These are phyloP conservation scores for Pleurotus sapidus DNA, from an alignment of 768 basidiomycete genomes.

Conservation along the genomic window DNA sequence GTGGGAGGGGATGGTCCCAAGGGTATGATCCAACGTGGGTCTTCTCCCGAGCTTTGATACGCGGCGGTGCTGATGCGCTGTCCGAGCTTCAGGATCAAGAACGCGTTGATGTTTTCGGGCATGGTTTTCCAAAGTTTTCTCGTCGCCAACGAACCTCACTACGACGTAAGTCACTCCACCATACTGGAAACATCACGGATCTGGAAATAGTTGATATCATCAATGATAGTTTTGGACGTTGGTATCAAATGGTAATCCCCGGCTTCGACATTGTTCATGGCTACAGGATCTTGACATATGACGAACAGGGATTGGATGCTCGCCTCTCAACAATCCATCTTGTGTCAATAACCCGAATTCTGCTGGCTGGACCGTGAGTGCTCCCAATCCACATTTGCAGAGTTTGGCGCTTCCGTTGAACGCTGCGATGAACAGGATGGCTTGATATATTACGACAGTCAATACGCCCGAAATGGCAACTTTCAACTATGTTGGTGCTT, in stretches of 20 bases:
- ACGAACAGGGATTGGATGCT: slow-evolving; percentile 34
- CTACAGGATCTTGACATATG: no score
- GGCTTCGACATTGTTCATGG: no score
- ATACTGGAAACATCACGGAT: neutral
- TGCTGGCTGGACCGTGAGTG: slow-evolving; percentile 38
- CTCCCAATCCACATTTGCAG: neutral
- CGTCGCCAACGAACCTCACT: slow-evolving; percentile 32
- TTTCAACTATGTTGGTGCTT: slow-evolving; percentile 27
- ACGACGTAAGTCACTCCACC: slow-evolving; percentile 26
- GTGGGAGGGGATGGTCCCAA: slow-evolving; percentile 27
- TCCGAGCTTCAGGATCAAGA: slow-evolving; percentile 24
- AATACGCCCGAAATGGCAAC: slow-evolving; percentile 35
- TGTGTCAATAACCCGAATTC: slow-evolving; percentile 34
- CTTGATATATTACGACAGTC: slow-evolving; percentile 38
- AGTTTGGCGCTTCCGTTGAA: neutral
- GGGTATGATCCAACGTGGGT: slow-evolving; percentile 35
- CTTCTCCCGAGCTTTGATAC: neutral
- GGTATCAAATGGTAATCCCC: slow-evolving; percentile 27
- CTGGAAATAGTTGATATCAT: neutral
- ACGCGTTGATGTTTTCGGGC: slow-evolving; percentile 35
- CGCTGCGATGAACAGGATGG: slow-evolving; percentile 21
- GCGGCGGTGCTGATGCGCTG: neutral
- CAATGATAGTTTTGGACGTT: slow-evolving; percentile 33
- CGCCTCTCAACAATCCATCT: slow-evolving; percentile 27
- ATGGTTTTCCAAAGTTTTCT: slow-evolving; percentile 36